phyloP scores from a whole-genome alignment of 768 basidiomycete species.

The Auricularia cornea region DNA sequence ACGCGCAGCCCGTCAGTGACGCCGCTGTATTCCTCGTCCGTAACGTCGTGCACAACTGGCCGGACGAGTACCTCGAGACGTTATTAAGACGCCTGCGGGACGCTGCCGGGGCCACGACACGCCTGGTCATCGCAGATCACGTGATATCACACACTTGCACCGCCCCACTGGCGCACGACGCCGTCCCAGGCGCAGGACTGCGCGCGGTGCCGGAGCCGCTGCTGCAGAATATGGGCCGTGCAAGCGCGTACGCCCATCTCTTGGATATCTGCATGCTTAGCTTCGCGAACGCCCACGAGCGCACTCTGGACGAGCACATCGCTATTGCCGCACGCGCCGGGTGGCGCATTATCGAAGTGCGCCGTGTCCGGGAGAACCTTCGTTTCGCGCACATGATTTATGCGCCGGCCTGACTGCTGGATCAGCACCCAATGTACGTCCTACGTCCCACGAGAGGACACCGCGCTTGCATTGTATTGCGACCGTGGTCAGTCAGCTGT shows the following conservation, averaged over 20 bases:
- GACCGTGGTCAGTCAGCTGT: too few relatives aligned
- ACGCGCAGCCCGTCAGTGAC: slow-evolving; percentile 36
- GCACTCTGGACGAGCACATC: not conserved
- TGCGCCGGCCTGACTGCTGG: too few relatives aligned
- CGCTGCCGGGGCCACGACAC: slow-evolving; percentile 38
- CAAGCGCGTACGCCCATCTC: slow-evolving; percentile 60
- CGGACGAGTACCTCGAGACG: slow-evolving; percentile 43
- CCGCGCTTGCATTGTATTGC: too few relatives aligned
- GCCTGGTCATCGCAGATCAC: slow-evolving; percentile 62
- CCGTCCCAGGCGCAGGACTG: slow-evolving; percentile 24
- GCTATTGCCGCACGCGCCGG: too few relatives aligned
- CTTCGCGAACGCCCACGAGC: not conserved
- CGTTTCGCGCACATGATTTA: too few relatives aligned
- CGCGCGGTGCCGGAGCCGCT: slow-evolving; percentile 43
- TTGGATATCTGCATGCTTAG: slow-evolving; percentile 38
- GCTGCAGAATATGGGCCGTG: slow-evolving; percentile 63
- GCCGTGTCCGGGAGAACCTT: too few relatives aligned
- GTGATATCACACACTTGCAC: slow-evolving; percentile 61
- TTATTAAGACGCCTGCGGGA: slow-evolving; percentile 40
- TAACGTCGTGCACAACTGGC: slow-evolving; percentile 75
- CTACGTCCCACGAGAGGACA: too few relatives aligned
- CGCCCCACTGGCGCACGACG: slow-evolving; percentile 25
- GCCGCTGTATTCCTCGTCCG: slow-evolving; percentile 57
- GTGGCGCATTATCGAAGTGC: too few relatives aligned
- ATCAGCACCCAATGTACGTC: too few relatives aligned